Evolutionary conservation across 805 yeast species (phyloP), one percentile per base, ranked within the genome.

Genomic region (Naumovozyma dairenensis): DNA sequence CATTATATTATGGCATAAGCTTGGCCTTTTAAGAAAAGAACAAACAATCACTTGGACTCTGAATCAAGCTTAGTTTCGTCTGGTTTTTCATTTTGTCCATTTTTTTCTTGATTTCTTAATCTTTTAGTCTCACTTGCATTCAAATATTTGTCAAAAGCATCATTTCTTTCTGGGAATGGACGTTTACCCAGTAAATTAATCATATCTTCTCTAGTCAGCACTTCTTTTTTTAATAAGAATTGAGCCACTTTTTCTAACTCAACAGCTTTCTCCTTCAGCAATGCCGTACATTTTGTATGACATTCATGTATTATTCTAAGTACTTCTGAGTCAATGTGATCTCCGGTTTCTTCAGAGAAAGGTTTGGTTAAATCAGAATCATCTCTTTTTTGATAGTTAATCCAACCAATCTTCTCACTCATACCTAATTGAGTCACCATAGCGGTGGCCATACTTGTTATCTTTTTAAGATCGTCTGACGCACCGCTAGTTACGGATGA

Each of bases 401-500:
- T 77, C 54, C 80, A 76, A n/a, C 98, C 98, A 27, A 92, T 69
- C 54, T 80, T 78, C 17, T 69, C 58, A 4, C 89, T 77, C 98
- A 92, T 92, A 34, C 99, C 99, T 50, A 85, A 71, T 42, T 77
- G 74, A 29, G 89, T 72, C 16, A 93, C 95, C 98, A 92, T 92
- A 18, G 80, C 74, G 31, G 79, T 81, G 1, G 97, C 97, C 73
- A 92, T 84, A 37, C 76, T 76, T 0, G 97, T 89, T 16, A 92
- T 95, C 58, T 92, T 92, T 57, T 89, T 84, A 67, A 92, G 87
- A 59, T 92, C 99, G 53, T 92, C 96, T 16, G 86, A 77, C 0
- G 96, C 98, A 38, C 99, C 98, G 36, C 93, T 77, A 5, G 97
- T 87, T 7, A 92, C 94, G n/a, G 87, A 75, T 14, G 74, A 70